Evolutionary conservation across 2,329 filamentous ascomycete genomes (phyloP).

Genomic region (Pseudohalonectria lignicola): DNA sequence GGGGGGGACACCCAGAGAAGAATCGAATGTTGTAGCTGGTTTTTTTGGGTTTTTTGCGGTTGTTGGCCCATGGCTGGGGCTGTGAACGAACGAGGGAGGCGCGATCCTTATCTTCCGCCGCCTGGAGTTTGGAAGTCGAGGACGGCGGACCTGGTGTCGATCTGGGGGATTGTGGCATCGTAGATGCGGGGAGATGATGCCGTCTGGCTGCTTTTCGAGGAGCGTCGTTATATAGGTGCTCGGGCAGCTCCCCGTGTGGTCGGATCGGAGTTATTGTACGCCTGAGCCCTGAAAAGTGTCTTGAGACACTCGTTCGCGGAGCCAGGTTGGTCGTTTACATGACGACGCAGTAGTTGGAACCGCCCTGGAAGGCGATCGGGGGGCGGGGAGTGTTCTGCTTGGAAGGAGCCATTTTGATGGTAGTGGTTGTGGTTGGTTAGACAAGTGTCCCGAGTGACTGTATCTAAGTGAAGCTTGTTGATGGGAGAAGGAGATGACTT

Average conservation of each 20-base stretch:
- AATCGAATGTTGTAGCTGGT: too few species aligned
- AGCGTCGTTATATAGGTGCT: too few species aligned
- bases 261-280: not conserved
- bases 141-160: not conserved
- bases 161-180: not conserved
- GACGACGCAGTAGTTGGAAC: constrained; percentile 17
- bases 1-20: too few species aligned
- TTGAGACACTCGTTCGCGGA: constrained; percentile 17
- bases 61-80: too few species aligned
- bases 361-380: constrained; percentile 14
- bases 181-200: not conserved
- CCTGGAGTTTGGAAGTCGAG: too few species aligned
- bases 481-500: constrained; percentile 10
- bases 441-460: constrained; percentile 6
- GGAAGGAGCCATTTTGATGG: constrained; percentile 19
- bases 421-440: constrained; percentile 5
- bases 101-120: too few species aligned
- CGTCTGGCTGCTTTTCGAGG: too few species aligned
- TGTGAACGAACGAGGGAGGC: too few species aligned
- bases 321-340: constrained; percentile 17
- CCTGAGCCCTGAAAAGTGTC: constrained; percentile 15
- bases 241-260: not conserved
- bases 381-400: constrained; percentile 14
- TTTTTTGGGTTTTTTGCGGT: too few species aligned
- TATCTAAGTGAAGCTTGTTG: constrained; percentile 12